Percentiles rank a stretch among this genome's conserved stretches.
Evolutionary conservation across 2,329 filamentous ascomycete species (phyloP).

Genomic region (Mariannaea elegans): DNA sequence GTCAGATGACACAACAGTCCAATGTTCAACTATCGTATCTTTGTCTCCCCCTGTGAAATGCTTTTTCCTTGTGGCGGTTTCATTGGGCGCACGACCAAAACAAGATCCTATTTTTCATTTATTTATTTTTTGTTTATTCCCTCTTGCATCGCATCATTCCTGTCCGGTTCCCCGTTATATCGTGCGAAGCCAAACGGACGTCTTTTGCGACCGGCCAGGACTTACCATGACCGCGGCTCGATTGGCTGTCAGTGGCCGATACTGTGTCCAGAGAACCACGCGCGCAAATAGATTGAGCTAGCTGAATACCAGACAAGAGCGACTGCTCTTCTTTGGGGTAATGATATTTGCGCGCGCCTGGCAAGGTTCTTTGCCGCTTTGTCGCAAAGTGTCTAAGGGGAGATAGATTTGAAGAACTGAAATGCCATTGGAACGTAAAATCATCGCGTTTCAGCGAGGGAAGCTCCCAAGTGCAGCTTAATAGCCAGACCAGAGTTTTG

Average conservation of each 20-base stretch:
- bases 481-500: constrained; percentile 11
- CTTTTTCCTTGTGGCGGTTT: not conserved
- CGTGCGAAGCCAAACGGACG: constrained; percentile 9
- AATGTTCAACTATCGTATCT: constrained; percentile 18
- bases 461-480: not conserved
- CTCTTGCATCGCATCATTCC: constrained; percentile 21
- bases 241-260: constrained; percentile 35
- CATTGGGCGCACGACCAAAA: constrained; percentile 13
- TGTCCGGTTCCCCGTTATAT: not conserved
- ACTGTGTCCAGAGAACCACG: constrained; percentile 12
- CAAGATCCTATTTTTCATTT: not conserved
- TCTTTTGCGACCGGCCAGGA: constrained; percentile 19
- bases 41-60: not conserved
- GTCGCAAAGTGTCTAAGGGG: not conserved
- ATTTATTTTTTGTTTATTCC: not conserved
- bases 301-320: constrained; percentile 16
- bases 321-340: constrained; percentile 17
- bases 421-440: constrained; percentile 24
- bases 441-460: constrained; percentile 8
- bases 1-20: constrained; percentile 7
- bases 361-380: constrained; percentile 13
- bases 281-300: not conserved
- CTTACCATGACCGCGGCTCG: constrained; percentile 28
- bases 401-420: not conserved
- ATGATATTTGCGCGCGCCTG: constrained; percentile 15